phyloP scores from a whole-genome alignment of 2,329 filamentous ascomycete genomes.

The Talaromyces atroroseus region DNA sequence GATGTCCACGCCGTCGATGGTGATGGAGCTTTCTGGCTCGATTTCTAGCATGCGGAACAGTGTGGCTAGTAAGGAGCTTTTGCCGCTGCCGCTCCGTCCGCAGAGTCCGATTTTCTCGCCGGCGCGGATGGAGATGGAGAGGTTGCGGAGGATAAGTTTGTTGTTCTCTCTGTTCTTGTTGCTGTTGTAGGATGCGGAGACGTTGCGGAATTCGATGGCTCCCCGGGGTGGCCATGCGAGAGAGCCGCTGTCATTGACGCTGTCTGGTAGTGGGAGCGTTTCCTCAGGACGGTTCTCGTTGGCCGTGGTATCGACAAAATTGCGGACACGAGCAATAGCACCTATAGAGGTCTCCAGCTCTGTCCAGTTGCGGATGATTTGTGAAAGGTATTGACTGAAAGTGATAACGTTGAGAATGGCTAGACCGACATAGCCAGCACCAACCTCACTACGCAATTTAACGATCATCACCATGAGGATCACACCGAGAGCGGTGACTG shows the following conservation, averaged over 20 bases:
- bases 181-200: constrained; percentile 39
- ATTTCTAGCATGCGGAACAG: constrained; percentile 42
- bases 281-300: constrained; percentile 7
- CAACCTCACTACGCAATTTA: constrained; percentile 36
- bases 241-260: constrained; percentile 34
- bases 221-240: constrained; percentile 40
- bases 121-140: constrained; percentile 42
- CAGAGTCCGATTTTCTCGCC: constrained; percentile 40
- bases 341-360: constrained; percentile 54
- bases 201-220: constrained; percentile 37
- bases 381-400: constrained; percentile 48
- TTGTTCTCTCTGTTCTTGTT: constrained; percentile 5
- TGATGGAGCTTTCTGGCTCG: constrained; percentile 31
- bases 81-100: constrained; percentile 34
- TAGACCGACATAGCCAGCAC: constrained; percentile 48
- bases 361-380: constrained; percentile 51
- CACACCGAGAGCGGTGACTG: constrained; percentile 46
- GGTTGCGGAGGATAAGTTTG: constrained; percentile 38
- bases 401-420: constrained; percentile 50
- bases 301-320: constrained; percentile 42
- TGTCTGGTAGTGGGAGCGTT: not conserved
- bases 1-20: constrained; percentile 41
- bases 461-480: constrained; percentile 48
- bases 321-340: constrained; percentile 50
- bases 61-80: constrained; percentile 38